Percentiles rank a stretch among this genome's conserved stretches.
These are phyloP conservation scores for Trichocladium uniseriatum DNA, from an alignment of 495 filamentous ascomycete genomes.

Conservation along the genomic window DNA sequence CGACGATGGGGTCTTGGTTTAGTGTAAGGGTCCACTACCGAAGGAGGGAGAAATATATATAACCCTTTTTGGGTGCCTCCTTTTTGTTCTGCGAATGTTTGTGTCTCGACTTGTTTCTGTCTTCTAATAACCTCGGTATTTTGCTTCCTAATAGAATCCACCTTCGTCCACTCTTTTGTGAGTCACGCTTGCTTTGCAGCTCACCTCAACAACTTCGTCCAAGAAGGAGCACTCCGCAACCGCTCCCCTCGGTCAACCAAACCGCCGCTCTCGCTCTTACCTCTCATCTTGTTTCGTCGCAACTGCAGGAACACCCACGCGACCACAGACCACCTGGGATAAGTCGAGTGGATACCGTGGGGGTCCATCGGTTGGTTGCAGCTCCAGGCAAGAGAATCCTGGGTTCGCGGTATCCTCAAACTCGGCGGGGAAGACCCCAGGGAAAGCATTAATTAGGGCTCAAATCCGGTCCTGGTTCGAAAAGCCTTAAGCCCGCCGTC, in stretches of 20 bases:
- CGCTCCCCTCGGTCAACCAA: too few relatives aligned
- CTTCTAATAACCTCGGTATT: too few relatives aligned
- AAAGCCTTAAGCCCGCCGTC: too few relatives aligned
- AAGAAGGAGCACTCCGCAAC: too few relatives aligned
- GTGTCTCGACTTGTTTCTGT: not conserved
- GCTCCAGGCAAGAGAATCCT: not conserved
- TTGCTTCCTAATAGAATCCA: too few relatives aligned
- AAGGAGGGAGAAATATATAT: not conserved
- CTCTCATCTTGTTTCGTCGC: not conserved
- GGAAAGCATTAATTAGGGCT: not conserved
- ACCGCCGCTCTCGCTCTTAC: not conserved
- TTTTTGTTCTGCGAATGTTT: not conserved
- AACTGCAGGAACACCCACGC: not conserved
- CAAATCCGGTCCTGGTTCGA: not conserved
- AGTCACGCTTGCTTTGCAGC: too few relatives aligned
- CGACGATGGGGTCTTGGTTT: not conserved
- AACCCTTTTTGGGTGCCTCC: not conserved
- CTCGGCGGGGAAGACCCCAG: conserved; percentile 7
- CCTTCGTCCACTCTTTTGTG: too few relatives aligned
- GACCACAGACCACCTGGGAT: not conserved
- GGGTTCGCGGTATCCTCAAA: not conserved
- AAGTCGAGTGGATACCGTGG: conserved; percentile 5
- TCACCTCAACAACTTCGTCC: too few relatives aligned
- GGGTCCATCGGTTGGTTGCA: too few relatives aligned
- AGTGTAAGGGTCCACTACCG: not conserved